Evolutionary conservation across 2,329 filamentous ascomycete species (phyloP), one percentile per base, ranked within the genome.

Genomic region (Aspergillus terreus): DNA sequence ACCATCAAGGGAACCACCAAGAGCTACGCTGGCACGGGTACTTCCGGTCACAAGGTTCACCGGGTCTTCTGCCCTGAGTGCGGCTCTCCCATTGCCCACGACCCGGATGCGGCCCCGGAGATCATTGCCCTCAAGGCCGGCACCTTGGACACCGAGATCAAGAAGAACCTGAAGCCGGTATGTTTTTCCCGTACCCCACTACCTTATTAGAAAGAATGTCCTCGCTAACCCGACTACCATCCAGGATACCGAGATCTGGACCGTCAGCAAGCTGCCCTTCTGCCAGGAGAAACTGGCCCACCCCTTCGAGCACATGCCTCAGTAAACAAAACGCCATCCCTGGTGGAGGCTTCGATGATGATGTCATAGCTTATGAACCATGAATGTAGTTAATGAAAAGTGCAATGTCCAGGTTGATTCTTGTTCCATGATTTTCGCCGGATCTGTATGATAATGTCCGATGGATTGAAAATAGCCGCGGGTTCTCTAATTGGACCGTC

Each of bases 121-220:
- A 86, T 87, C 71, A 86, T 87, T 60, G 84, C 83, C 55, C 71
- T 87, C 65, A 87, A 87, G 80, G 84, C 78, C 32, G 84, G 84
- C 52, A 83, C 82, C 19, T 75, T 87, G 47, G 81, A 82, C 60
- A 70, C 70, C 1, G 82, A 85, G 67, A 78, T 85, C 63, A 86
- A 86, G 82, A 83, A 85, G 79, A 79, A 68, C 35, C 74, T 87
- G 59, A 85, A 87, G 78, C 84, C 84, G 50, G 66, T 68, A 60
- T 21, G 64, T 15, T 15, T 27, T 25, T 42, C 17, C 17, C 17
- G 4, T 2, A 11, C 9, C 14, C 14, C 15, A 23, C 12, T 10
- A 10, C 9, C 5, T 6, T 14, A 25, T 35, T 25, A 3, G 4
- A 6, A 32, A 35, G 11, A 17, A 11, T 17, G 19, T 21, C n/a